Evolutionary conservation across 106 monocot genomes (phyloP).

Genomic region (Allium sativum): DNA sequence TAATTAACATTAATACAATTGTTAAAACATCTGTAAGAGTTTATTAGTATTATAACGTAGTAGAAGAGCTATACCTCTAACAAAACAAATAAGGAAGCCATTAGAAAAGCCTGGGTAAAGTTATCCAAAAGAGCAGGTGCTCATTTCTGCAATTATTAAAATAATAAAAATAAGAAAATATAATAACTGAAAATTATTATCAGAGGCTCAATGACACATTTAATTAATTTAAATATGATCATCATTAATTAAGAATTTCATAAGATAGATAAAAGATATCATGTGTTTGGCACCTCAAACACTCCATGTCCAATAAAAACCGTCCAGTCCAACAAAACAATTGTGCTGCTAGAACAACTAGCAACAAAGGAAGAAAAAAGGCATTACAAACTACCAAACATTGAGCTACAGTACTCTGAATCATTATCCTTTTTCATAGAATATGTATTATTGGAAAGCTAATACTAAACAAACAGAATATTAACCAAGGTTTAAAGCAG

Average conservation of each 20-base stretch:
- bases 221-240: background rate
- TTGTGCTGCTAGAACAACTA: slow-evolving; percentile 40
- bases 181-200: too few relatives aligned
- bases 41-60: too few relatives aligned
- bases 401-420: too few relatives aligned
- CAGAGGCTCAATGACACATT: too few relatives aligned
- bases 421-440: too few relatives aligned
- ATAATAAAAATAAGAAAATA: too few relatives aligned
- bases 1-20: slow-evolving; percentile 1
- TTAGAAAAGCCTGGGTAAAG: slow-evolving; percentile 38
- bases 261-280: too few relatives aligned
- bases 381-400: too few relatives aligned
- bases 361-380: background rate
- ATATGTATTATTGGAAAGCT: too few relatives aligned
- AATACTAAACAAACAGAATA: too few relatives aligned
- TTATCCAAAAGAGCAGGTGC: slow-evolving; percentile 54
- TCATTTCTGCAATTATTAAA: slow-evolving; percentile 22
- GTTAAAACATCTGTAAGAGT: too few relatives aligned
- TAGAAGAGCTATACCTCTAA: slow-evolving; percentile 30
- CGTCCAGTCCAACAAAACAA: slow-evolving; percentile 26
- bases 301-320: slow-evolving; percentile 44
- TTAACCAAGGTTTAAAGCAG: too few relatives aligned
- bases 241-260: slow-evolving; percentile 2
- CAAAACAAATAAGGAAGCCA: slow-evolving; percentile 63
- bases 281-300: slow-evolving; percentile 31